A percentile compares a stretch with the other conserved stretches of the same genome.
phyloP scores from a whole-genome alignment of 1,284 basidiomycete genomes.

The Anthracocystis walkeri region DNA sequence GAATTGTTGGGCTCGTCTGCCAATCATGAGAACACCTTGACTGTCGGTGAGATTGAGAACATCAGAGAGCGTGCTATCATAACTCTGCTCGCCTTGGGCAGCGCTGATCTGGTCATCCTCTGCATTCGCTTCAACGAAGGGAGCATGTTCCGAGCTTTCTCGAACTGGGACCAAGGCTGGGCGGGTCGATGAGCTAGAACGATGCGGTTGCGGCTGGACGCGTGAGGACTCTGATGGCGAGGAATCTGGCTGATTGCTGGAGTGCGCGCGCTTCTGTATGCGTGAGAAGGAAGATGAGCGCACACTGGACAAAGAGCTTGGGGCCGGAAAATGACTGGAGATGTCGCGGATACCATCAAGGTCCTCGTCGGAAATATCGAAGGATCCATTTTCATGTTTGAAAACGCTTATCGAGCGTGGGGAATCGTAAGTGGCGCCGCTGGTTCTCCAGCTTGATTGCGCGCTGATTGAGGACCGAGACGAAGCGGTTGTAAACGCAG shows the following conservation, averaged over 20 bases:
- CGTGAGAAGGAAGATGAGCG: not conserved
- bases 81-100: slow-evolving; percentile 19
- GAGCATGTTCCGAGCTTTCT: not conserved
- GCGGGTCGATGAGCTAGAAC: not conserved
- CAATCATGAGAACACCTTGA: slow-evolving; percentile 13
- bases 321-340: slow-evolving; percentile 30
- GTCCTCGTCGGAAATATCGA: slow-evolving; percentile 27
- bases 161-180: slow-evolving; percentile 8
- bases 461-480: slow-evolving; percentile 17
- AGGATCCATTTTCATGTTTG: slow-evolving; percentile 12
- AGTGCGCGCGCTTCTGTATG: not conserved
- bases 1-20: slow-evolving; percentile 4
- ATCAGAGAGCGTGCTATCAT: slow-evolving; percentile 34
- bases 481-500: slow-evolving; percentile 14
- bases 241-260: slow-evolving; percentile 1
- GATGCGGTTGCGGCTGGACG: not conserved
- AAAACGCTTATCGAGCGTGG: not conserved
- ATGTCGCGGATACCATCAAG: slow-evolving; percentile 30
- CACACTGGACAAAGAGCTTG: not conserved
- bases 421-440: not conserved
- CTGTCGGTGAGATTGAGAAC: slow-evolving; percentile 36
- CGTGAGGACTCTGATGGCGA: not conserved
- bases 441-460: slow-evolving; percentile 12
- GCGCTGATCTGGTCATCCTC: not conserved
- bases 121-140: not conserved